Conservation (phyloP, 495 filamentous ascomycete genomes). For the Extremus antarcticus region DNA sequence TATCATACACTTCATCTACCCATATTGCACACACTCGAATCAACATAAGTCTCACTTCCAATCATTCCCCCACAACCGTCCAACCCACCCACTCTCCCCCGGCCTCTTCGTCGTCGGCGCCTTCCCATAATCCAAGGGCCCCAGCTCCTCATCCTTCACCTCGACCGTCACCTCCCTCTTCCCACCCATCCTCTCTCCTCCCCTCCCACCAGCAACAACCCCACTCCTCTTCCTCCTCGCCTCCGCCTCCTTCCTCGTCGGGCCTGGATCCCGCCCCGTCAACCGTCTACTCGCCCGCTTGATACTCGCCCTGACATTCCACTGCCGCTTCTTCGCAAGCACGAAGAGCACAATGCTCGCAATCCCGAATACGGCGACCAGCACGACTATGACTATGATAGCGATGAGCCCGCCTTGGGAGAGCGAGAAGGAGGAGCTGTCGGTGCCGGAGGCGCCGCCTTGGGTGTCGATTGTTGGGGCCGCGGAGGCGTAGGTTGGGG, state of each 20-base stretch:
- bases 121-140: not conserved
- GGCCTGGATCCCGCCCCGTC: conserved; percentile 18
- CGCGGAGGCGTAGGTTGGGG: not conserved
- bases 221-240: conserved; percentile 1
- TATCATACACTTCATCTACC: not conserved
- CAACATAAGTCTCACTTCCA: conserved; percentile 6
- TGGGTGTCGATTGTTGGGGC: conserved; percentile 13
- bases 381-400: conserved; percentile 49
- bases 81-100: conserved; percentile 1
- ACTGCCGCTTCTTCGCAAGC: conserved; percentile 43
- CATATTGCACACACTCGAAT: not conserved
- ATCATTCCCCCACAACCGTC: conserved; percentile 11
- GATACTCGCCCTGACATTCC: conserved; percentile 39
- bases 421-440: conserved; percentile 39
- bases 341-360: conserved; percentile 38
- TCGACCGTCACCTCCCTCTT: not conserved
- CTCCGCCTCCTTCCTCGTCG: not conserved
- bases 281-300: conserved; percentile 37
- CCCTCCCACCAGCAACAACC: not conserved
- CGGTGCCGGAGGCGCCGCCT: conserved; percentile 46
- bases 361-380: conserved; percentile 46
- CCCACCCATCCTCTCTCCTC: not conserved
- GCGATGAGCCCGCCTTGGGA: conserved; percentile 50
- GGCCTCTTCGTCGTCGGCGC: not conserved
- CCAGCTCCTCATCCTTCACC: conserved; percentile 7